These are phyloP conservation scores for Pichia occidentalis DNA, from an alignment of 805 yeast species.

Conservation along the genomic window DNA sequence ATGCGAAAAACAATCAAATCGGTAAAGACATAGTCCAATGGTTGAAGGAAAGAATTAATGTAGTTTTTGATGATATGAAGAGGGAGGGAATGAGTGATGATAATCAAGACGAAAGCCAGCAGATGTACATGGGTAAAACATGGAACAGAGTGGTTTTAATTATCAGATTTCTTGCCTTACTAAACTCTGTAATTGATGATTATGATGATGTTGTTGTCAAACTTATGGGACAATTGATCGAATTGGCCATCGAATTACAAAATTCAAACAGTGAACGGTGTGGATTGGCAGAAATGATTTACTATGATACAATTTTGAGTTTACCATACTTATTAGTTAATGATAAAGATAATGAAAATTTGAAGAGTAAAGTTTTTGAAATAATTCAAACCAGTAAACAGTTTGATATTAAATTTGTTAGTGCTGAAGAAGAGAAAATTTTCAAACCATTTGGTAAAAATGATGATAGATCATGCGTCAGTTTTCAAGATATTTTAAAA, in stretches of 20 bases:
- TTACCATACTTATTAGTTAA: constrained; percentile 46
- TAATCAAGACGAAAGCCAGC: constrained; percentile 6
- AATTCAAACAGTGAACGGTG: constrained; percentile 34
- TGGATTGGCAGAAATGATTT: constrained; percentile 64
- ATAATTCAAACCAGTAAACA: constrained; percentile 38
- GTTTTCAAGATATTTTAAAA: constrained; percentile 6
- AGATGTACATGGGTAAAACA: constrained; percentile 13
- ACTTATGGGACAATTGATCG: constrained; percentile 48
- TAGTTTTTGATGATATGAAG: constrained; percentile 32
- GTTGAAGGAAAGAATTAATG: constrained; percentile 59
- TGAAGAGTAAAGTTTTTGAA: constrained; percentile 34
- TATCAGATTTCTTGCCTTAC: constrained; percentile 60
- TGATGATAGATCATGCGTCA: constrained; percentile 8
- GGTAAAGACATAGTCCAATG: constrained; percentile 66
- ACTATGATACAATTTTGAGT: constrained; percentile 51
- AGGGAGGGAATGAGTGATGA: constrained; percentile 10
- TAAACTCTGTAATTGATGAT: constrained; percentile 54
- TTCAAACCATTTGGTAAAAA: constrained; percentile 36
- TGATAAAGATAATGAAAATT: constrained; percentile 22
- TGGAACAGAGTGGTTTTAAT: constrained; percentile 69
- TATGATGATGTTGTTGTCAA: constrained; percentile 33
- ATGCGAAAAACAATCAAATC: constrained; percentile 54
- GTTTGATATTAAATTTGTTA: constrained; percentile 15
- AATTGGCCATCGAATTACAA: constrained; percentile 52
- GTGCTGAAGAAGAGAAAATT: constrained; percentile 14